Percentiles rank a stretch among this genome's conserved stretches.
phyloP scores from a whole-genome alignment of 306 rosid species.

The Rosa persica region DNA sequence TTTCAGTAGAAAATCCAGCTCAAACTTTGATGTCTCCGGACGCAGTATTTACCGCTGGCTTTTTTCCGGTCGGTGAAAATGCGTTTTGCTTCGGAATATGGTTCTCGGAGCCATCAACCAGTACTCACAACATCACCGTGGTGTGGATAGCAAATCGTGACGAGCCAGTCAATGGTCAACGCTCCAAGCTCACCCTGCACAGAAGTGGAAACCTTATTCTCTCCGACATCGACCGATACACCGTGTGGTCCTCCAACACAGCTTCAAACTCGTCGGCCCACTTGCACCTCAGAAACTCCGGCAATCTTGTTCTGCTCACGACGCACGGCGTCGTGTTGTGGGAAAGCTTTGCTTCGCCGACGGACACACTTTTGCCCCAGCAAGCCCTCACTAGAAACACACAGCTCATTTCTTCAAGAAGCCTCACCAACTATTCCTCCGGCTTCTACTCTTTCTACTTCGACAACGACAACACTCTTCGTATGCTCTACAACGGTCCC shows the following conservation, averaged over 20 bases:
- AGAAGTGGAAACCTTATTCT: constrained; percentile 39
- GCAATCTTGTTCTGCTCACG: constrained; percentile 43
- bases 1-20: constrained; percentile 32
- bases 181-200: constrained; percentile 43
- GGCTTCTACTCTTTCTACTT: constrained; percentile 47
- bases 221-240: constrained; percentile 29
- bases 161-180: constrained; percentile 40
- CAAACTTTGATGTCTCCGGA: constrained; percentile 35
- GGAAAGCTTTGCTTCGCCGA: constrained; percentile 60
- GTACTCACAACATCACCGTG: constrained; percentile 13
- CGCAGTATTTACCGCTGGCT: constrained; percentile 50
- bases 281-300: constrained; percentile 30
- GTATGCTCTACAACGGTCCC: constrained; percentile 46
- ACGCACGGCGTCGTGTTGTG: constrained; percentile 26
- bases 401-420: constrained; percentile 43
- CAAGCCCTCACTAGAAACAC: constrained; percentile 42
- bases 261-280: constrained; percentile 13
- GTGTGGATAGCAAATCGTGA: constrained; percentile 63
- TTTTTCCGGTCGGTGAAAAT: constrained; percentile 44
- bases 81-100: constrained; percentile 54
- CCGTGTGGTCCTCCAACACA: constrained; percentile 47
- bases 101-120: constrained; percentile 23
- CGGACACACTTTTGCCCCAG: constrained; percentile 52
- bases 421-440: constrained; percentile 42
- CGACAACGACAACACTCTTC: constrained; percentile 46